Percentiles rank a stretch among this genome's conserved stretches.
phyloP scores from a whole-genome alignment of 2,329 filamentous ascomycete species.

The Scopulariopsis brevicaulis region DNA sequence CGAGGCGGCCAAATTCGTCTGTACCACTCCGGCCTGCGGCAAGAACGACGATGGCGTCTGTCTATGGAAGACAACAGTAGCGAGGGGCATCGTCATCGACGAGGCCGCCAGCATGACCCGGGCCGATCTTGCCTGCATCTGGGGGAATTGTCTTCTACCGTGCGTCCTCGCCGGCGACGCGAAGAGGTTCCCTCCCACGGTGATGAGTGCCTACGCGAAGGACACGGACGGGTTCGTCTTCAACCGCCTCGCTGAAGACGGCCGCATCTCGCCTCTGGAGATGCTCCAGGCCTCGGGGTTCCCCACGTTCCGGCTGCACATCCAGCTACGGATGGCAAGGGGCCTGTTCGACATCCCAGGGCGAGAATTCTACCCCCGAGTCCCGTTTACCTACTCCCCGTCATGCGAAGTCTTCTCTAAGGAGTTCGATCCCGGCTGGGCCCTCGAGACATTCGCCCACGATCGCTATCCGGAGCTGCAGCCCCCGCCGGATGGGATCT shows the following conservation, averaged over 20 bases:
- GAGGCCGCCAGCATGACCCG: constrained; percentile 12
- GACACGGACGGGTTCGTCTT: constrained; percentile 3
- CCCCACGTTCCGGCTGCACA: constrained; percentile 9
- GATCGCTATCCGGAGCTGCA: too few species aligned
- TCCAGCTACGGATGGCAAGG: constrained; percentile 11
- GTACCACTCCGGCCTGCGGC: neutral
- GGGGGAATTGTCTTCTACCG: constrained; percentile 12
- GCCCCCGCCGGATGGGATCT: too few species aligned
- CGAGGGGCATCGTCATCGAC: constrained; percentile 11
- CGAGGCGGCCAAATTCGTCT: too few species aligned
- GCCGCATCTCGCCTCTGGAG: constrained; percentile 7
- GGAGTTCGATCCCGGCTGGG: neutral
- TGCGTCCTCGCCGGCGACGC: constrained; percentile 12
- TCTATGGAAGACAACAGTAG: neutral
- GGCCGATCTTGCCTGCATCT: constrained; percentile 11
- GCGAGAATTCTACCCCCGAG: constrained; percentile 6
- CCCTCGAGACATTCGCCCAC: neutral
- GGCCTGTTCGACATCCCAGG: constrained; percentile 11
- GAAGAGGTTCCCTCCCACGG: constrained; percentile 8
- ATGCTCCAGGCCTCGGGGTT: constrained; percentile 8
- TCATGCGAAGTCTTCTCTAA: neutral
- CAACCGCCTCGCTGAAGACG: constrained; percentile 7
- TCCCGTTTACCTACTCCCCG: neutral
- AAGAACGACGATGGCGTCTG: neutral
- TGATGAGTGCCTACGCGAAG: neutral